Percentiles rank a stretch among this genome's conserved stretches.
Evolutionary conservation across 1,284 basidiomycete species (phyloP).

Genomic region (Thelephora terrestris): DNA sequence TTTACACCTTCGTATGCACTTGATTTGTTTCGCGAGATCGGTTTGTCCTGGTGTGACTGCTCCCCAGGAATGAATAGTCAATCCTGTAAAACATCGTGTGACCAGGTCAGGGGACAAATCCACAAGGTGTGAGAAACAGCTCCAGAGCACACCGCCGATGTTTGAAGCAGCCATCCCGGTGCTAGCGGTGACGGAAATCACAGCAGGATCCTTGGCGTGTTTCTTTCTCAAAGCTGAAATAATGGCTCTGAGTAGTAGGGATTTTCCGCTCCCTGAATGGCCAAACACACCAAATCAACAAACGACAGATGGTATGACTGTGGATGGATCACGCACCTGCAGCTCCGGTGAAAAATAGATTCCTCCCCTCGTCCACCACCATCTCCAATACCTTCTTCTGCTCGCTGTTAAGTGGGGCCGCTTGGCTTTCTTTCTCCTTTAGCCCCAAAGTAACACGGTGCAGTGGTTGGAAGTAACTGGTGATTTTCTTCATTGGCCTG

Average conservation of each 20-base stretch:
- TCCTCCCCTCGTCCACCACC: slow-evolving; percentile 38
- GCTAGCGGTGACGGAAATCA: slow-evolving; percentile 45
- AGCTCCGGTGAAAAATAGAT: slow-evolving; percentile 42
- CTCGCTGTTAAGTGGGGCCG: slow-evolving; percentile 33
- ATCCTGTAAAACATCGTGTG: slow-evolving; percentile 15
- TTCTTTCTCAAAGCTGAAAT: slow-evolving; percentile 43
- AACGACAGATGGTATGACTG: background rate
- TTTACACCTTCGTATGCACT: slow-evolving; percentile 27
- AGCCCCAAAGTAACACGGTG: slow-evolving; percentile 22
- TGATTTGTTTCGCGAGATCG: slow-evolving; percentile 26
- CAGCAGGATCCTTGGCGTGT: slow-evolving; percentile 32
- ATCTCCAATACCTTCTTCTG: slow-evolving; percentile 32
- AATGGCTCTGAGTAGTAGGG: slow-evolving; percentile 44
- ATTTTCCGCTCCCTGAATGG: slow-evolving; percentile 45
- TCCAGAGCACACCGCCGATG: slow-evolving; percentile 38
- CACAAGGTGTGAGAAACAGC: background rate
- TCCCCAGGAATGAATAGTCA: slow-evolving; percentile 31
- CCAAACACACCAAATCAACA: background rate
- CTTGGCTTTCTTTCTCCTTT: slow-evolving; percentile 22
- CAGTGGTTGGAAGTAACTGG: slow-evolving; percentile 35
- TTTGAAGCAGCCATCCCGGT: slow-evolving; percentile 57
- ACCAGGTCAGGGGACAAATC: too few relatives aligned
- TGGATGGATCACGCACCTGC: slow-evolving; percentile 27
- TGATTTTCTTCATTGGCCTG: slow-evolving; percentile 25
- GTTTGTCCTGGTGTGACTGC: slow-evolving; percentile 27